phyloP scores from a whole-genome alignment of 768 basidiomycete genomes.

The Tephrocybe sp. region DNA sequence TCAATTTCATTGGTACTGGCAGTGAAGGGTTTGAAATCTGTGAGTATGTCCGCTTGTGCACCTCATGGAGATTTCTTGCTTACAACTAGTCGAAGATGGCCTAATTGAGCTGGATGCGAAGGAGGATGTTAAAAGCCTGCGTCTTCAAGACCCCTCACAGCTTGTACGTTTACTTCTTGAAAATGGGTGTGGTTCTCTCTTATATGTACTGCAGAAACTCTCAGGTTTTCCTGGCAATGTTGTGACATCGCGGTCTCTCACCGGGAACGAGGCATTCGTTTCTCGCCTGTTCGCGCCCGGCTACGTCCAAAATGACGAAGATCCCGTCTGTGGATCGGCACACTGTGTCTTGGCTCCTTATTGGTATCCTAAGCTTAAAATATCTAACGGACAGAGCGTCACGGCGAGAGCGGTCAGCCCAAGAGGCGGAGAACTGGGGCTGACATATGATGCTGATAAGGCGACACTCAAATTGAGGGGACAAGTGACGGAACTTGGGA shows the following conservation, averaged over 20 bases:
- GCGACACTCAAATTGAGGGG: neutral
- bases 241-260: constrained; percentile 36
- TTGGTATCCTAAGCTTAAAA: constrained; percentile 35
- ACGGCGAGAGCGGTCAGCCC: constrained; percentile 49
- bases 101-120: constrained; percentile 36
- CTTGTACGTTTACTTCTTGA: neutral
- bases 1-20: constrained; percentile 39
- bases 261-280: constrained; percentile 35
- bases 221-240: constrained; percentile 36
- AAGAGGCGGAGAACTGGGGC: constrained; percentile 33
- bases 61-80: neutral
- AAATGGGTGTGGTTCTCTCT: neutral
- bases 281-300: constrained; percentile 52
- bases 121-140: constrained; percentile 16
- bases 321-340: constrained; percentile 44
- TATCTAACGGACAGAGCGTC: constrained; percentile 28
- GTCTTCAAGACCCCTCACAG: constrained; percentile 3
- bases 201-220: constrained; percentile 21
- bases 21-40: constrained; percentile 31
- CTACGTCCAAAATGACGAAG: constrained; percentile 16
- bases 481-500: neutral
- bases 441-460: neutral
- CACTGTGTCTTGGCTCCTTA: constrained; percentile 46
- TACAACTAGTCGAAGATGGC: constrained; percentile 36
- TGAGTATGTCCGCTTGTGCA: constrained; percentile 13